These are phyloP conservation scores for Tetracladium marchalianum DNA, from an alignment of 495 filamentous ascomycete genomes.

Conservation along the genomic window DNA sequence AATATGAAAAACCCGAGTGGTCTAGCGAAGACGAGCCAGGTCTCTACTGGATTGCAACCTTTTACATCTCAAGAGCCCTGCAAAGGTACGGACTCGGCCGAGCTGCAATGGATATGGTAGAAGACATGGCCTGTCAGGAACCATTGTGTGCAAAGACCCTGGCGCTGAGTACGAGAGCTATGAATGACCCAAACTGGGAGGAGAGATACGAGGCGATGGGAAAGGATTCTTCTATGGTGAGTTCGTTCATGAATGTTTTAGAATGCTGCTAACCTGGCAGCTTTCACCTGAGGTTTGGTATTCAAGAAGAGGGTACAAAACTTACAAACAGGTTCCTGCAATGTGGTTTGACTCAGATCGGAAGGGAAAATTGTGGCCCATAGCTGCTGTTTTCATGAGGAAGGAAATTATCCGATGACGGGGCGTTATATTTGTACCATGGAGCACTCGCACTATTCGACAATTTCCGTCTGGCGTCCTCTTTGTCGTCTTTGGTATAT, in stretches of 20 bases:
- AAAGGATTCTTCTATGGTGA: conserved; percentile 17
- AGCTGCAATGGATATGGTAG: conserved; percentile 28
- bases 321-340: conserved; percentile 20
- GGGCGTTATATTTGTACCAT: no score
- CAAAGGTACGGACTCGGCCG: conserved; percentile 27
- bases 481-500: no score
- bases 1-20: conserved; percentile 18
- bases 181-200: conserved; percentile 15
- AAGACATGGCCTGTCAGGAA: conserved; percentile 20
- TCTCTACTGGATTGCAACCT: conserved; percentile 25
- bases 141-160: conserved; percentile 26
- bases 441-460: no score
- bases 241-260: conserved; percentile 3
- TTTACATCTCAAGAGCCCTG: conserved; percentile 28
- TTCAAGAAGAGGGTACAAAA: conserved; percentile 42
- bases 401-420: conserved; percentile 9
- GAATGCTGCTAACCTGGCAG: conserved; percentile 7
- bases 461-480: no score
- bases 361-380: conserved; percentile 9
- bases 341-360: conserved; percentile 4
- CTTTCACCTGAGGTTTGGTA: conserved; percentile 44
- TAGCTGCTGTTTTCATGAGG: conserved; percentile 10
- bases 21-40: conserved; percentile 9
- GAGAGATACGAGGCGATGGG: conserved; percentile 13
- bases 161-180: conserved; percentile 25